Conservation (phyloP, 768 basidiomycete genomes). For the Lactarius psammicola region DNA sequence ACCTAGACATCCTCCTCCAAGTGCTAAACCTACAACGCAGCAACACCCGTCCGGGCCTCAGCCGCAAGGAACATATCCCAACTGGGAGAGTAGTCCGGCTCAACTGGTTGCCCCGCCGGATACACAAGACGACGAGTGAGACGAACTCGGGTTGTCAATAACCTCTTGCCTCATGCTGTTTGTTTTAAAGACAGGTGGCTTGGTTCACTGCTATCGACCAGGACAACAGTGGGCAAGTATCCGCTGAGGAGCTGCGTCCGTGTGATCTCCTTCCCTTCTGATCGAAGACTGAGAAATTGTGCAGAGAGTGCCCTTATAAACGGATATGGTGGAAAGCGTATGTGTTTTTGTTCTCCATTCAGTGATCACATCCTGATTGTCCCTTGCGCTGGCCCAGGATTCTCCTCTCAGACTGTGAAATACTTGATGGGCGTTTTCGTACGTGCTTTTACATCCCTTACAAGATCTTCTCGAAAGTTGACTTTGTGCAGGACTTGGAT, state of each 20-base stretch:
- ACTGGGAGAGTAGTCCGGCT: not conserved
- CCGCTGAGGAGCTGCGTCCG: constrained; percentile 9
- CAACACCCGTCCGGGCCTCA: not conserved
- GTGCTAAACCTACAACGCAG: not conserved
- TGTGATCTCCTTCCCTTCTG: not conserved
- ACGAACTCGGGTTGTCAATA: not conserved
- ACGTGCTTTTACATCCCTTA: not conserved
- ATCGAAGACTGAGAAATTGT: constrained; percentile 1
- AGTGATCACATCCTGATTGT: not conserved
- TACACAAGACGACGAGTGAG: constrained; percentile 11
- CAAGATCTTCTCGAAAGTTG: not conserved
- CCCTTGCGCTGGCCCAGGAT: not conserved
- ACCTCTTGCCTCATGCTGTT: not conserved
- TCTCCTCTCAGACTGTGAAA: constrained; percentile 7
- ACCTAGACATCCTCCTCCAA: not conserved
- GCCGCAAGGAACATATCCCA: not conserved
- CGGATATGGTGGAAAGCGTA: constrained; percentile 12
- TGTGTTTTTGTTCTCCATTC: not conserved
- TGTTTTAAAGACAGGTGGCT: not conserved
- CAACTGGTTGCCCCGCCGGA: not conserved
- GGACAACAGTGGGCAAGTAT: constrained; percentile 10
- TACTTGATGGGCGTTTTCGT: constrained; percentile 16
- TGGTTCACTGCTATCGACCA: constrained; percentile 17
- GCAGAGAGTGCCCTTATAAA: constrained; percentile 12
- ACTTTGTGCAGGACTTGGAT: constrained; percentile 8